A percentile compares a stretch with the other conserved stretches of the same genome.
Conservation (phyloP, 805 yeast species). For the Yamadazyma scolyti region DNA sequence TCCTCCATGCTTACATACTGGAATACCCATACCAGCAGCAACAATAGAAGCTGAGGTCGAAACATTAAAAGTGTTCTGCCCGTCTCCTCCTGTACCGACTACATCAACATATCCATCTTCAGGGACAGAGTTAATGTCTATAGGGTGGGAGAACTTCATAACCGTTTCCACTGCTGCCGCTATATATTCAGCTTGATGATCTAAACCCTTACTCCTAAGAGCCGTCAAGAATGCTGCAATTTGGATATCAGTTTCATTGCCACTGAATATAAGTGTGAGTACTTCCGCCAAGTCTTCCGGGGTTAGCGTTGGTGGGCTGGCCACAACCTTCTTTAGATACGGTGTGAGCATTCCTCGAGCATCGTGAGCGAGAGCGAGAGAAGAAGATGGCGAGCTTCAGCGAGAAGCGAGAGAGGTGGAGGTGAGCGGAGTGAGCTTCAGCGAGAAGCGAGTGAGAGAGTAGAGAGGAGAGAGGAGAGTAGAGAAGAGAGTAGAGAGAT, state of each 20-base stretch:
- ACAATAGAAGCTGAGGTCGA: constrained; percentile 93
- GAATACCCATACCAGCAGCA: constrained; percentile 81
- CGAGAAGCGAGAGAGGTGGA: too few species aligned
- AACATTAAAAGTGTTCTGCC: constrained; percentile 94
- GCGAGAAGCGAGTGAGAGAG: too few species aligned
- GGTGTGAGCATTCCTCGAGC: constrained; percentile 49
- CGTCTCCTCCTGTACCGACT: constrained; percentile 99
- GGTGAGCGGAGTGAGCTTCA: too few species aligned
- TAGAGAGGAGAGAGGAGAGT: too few species aligned
- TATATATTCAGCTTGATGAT: constrained; percentile 75
- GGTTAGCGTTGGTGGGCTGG: constrained; percentile 57
- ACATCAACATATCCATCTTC: constrained; percentile 68
- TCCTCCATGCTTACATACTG: constrained; percentile 94
- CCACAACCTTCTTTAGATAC: constrained; percentile 61
- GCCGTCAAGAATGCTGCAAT: constrained; percentile 78
- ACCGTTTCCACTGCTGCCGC: constrained; percentile 83
- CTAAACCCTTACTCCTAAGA: constrained; percentile 68
- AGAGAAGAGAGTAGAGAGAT: too few species aligned
- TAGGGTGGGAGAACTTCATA: constrained; percentile 56
- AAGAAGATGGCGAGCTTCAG: too few species aligned
- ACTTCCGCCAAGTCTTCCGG: constrained; percentile 65
- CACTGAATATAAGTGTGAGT: constrained; percentile 56
- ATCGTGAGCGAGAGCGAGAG: too few species aligned
- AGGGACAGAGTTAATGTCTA: constrained; percentile 44
- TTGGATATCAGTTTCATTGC: constrained; percentile 64